A percentile compares a stretch with the other conserved stretches of the same genome.
Evolutionary conservation across 495 filamentous ascomycete species (phyloP).

Genomic region (Xylaria scruposa): DNA sequence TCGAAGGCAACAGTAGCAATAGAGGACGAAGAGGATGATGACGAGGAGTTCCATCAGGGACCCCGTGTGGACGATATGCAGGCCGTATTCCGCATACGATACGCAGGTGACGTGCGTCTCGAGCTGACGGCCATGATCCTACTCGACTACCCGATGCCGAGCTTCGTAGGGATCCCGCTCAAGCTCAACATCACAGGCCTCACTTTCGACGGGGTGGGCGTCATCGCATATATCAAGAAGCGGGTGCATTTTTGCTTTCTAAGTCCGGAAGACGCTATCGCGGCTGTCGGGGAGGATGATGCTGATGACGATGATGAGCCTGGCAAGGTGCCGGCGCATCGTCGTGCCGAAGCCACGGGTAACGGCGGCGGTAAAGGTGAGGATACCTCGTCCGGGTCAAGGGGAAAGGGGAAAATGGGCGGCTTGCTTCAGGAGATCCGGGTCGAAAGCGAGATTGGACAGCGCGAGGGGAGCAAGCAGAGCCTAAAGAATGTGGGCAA

Average conservation of each 20-base stretch:
- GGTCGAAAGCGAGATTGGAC: constrained; percentile 96
- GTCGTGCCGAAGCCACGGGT: constrained; percentile 23
- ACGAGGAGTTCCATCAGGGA: constrained; percentile 50
- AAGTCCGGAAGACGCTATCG: constrained; percentile 82
- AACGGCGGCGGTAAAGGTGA: constrained; percentile 10
- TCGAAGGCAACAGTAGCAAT: constrained; percentile 22
- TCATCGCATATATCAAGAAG: constrained; percentile 87
- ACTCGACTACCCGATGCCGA: constrained; percentile 96
- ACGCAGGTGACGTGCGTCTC: constrained; percentile 82
- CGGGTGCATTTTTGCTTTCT: constrained; percentile 90
- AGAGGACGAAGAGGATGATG: constrained; percentile 39
- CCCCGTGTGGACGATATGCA: constrained; percentile 75
- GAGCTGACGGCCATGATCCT: constrained; percentile 92
- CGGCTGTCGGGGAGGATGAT: constrained; percentile 63
- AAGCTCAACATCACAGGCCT: constrained; percentile 92
- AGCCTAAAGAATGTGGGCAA: constrained; percentile 98
- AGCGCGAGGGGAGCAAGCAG: constrained; percentile 87
- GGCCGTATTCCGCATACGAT: constrained; percentile 86
- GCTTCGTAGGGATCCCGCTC: constrained; percentile 91
- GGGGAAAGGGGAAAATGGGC: constrained; percentile 60
- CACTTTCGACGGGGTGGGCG: constrained; percentile 91
- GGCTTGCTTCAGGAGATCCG: constrained; percentile 87
- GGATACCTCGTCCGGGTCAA: constrained; percentile 23
- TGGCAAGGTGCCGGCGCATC: constrained; percentile 46
- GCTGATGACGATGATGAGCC: constrained; percentile 39